A percentile compares a stretch with the other conserved stretches of the same genome.
phyloP scores from a whole-genome alignment of 2,329 filamentous ascomycete species.

The Cordyceps cateniannulata region DNA sequence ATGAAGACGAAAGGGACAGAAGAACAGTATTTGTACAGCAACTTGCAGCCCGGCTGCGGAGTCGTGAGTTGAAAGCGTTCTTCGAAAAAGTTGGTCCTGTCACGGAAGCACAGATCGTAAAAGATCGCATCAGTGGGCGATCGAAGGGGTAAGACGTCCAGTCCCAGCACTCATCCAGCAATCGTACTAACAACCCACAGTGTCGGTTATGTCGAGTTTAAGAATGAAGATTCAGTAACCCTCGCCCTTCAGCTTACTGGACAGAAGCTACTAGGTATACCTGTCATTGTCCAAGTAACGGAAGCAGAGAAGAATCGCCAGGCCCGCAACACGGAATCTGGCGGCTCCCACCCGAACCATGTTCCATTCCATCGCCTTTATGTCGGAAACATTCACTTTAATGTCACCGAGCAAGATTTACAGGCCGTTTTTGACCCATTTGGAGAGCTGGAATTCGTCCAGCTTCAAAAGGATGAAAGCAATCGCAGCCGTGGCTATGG shows the following conservation, averaged over 20 bases:
- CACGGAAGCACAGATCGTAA: slow-evolving; percentile 96
- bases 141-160: slow-evolving; percentile 79
- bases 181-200: slow-evolving; percentile 45
- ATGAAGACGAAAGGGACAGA: slow-evolving; percentile 92
- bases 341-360: slow-evolving; percentile 65
- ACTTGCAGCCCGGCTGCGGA: slow-evolving; percentile 86
- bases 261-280: slow-evolving; percentile 96
- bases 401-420: slow-evolving; percentile 92
- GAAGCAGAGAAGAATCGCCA: slow-evolving; percentile 99
- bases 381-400: slow-evolving; percentile 99
- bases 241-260: slow-evolving; percentile 96
- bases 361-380: slow-evolving; percentile 97
- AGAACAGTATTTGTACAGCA: slow-evolving; percentile 98
- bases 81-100: slow-evolving; percentile 94
- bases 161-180: slow-evolving; percentile 4
- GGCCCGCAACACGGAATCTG: slow-evolving; percentile 72
- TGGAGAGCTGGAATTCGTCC: slow-evolving; percentile 94
- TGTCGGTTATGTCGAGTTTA: slow-evolving; percentile 99
- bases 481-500: slow-evolving; percentile 91
- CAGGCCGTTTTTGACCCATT: slow-evolving; percentile 97
- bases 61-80: slow-evolving; percentile 86
- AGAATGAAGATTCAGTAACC: slow-evolving; percentile 86
- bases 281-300: slow-evolving; percentile 95
- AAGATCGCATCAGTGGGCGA: slow-evolving; percentile 91
- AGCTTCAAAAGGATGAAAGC: slow-evolving; percentile 92